Percentiles rank a stretch among this genome's conserved stretches.
phyloP scores from a whole-genome alignment of 805 yeast species.

The Zygoascus tannicola region DNA sequence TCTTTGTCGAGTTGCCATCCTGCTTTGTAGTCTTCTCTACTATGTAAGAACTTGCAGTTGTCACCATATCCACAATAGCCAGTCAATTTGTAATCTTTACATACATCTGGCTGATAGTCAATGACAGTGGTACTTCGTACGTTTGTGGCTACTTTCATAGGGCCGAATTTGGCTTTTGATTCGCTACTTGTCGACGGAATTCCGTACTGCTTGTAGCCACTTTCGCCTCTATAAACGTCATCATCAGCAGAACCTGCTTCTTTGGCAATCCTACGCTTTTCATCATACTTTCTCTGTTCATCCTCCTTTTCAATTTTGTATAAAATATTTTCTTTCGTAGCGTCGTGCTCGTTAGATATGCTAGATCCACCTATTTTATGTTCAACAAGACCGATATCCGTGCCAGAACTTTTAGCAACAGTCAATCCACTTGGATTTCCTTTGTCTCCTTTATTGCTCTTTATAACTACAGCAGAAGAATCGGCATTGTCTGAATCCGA shows the following conservation, averaged over 20 bases:
- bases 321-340: slow-evolving; percentile 20
- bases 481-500: neutral
- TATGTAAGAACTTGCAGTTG: slow-evolving; percentile 87
- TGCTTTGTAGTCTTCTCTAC: slow-evolving; percentile 73
- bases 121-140: slow-evolving; percentile 58
- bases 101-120: slow-evolving; percentile 89
- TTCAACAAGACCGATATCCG: slow-evolving; percentile 11
- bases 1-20: slow-evolving; percentile 60
- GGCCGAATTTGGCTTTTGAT: slow-evolving; percentile 25
- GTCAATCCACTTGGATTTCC: neutral
- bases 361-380: slow-evolving; percentile 4
- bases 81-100: slow-evolving; percentile 82
- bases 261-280: neutral
- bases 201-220: slow-evolving; percentile 12
- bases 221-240: slow-evolving; percentile 11
- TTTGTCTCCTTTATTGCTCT: neutral
- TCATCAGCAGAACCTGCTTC: slow-evolving; percentile 8
- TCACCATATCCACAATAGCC: slow-evolving; percentile 98
- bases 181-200: slow-evolving; percentile 3
- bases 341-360: slow-evolving; percentile 14
- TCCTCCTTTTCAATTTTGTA: slow-evolving; percentile 12
- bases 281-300: slow-evolving; percentile 3
- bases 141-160: slow-evolving; percentile 34
- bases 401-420: neutral
- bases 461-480: neutral